Evolutionary conservation across 2,329 filamentous ascomycete species (phyloP).

Genomic region (Stemphylium beticola): DNA sequence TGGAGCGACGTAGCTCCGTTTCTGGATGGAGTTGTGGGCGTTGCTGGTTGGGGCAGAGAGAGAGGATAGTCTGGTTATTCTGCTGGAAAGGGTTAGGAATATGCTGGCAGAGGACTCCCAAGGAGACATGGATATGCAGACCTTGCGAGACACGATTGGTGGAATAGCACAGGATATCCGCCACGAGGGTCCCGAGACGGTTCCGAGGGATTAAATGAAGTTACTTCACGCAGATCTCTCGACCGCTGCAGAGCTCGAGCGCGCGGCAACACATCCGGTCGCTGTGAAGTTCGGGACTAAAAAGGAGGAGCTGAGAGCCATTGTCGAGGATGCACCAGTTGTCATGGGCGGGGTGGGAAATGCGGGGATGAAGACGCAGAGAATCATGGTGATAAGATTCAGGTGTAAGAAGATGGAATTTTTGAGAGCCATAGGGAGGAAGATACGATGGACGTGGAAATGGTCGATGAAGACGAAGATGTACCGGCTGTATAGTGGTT

Average conservation of each 20-base stretch:
- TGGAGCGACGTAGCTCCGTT: conserved; percentile 13
- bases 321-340: neutral
- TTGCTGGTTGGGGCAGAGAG: neutral
- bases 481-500: too few species aligned
- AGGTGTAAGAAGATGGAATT: neutral
- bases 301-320: neutral
- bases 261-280: neutral
- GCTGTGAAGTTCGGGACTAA: conserved; percentile 3
- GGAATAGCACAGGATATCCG: conserved; percentile 7
- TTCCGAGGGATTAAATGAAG: conserved; percentile 5
- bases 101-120: neutral
- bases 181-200: conserved; percentile 2
- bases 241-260: neutral
- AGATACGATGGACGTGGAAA: neutral
- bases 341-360: neutral
- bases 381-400: neutral
- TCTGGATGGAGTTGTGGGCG: neutral
- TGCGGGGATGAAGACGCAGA: neutral
- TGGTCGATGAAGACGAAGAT: neutral
- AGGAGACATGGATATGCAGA: neutral
- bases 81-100: neutral
- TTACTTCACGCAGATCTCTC: conserved; percentile 16
- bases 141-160: neutral
- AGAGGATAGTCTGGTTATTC: neutral
- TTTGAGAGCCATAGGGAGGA: neutral